Evolutionary conservation across 2,329 filamentous ascomycete species (phyloP).

Genomic region (Colletotrichum spinosum): DNA sequence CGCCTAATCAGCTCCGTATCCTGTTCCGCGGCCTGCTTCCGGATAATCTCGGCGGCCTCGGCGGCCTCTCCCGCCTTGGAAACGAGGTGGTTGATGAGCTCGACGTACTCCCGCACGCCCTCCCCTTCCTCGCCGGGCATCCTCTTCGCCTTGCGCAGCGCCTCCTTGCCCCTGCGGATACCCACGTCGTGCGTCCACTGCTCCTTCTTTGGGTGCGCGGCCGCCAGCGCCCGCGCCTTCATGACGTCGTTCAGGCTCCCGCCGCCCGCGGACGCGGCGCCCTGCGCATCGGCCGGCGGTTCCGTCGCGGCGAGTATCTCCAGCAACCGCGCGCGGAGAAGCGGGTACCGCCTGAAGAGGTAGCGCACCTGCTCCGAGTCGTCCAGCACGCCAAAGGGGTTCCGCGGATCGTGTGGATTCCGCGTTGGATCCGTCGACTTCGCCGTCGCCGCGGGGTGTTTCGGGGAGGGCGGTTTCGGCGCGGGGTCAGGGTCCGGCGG

Average conservation of each 20-base stretch:
- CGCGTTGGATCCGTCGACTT: background rate
- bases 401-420: slow-evolving; percentile 39
- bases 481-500: slow-evolving; percentile 53
- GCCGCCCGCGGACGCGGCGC: slow-evolving; percentile 1
- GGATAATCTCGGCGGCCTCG: slow-evolving; percentile 50
- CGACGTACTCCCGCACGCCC: slow-evolving; percentile 70
- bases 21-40: slow-evolving; percentile 58
- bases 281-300: slow-evolving; percentile 49
- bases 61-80: slow-evolving; percentile 47
- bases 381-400: slow-evolving; percentile 65
- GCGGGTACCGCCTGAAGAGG: slow-evolving; percentile 66
- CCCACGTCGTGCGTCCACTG: slow-evolving; percentile 71
- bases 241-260: slow-evolving; percentile 37
- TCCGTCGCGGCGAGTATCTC: slow-evolving; percentile 63
- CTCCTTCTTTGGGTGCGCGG: slow-evolving; percentile 47
- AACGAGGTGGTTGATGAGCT: slow-evolving; percentile 65
- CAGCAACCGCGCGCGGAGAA: slow-evolving; percentile 58
- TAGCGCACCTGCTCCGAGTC: slow-evolving; percentile 60
- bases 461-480: slow-evolving; percentile 44
- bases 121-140: slow-evolving; percentile 67
- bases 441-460: slow-evolving; percentile 43
- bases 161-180: slow-evolving; percentile 65
- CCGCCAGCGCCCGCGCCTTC: slow-evolving; percentile 34
- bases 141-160: slow-evolving; percentile 62
- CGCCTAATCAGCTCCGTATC: slow-evolving; percentile 62